Percentiles rank a stretch among this genome's conserved stretches.
These are phyloP conservation scores for Glonium stellatum DNA, from an alignment of 495 filamentous ascomycete genomes.

Conservation along the genomic window DNA sequence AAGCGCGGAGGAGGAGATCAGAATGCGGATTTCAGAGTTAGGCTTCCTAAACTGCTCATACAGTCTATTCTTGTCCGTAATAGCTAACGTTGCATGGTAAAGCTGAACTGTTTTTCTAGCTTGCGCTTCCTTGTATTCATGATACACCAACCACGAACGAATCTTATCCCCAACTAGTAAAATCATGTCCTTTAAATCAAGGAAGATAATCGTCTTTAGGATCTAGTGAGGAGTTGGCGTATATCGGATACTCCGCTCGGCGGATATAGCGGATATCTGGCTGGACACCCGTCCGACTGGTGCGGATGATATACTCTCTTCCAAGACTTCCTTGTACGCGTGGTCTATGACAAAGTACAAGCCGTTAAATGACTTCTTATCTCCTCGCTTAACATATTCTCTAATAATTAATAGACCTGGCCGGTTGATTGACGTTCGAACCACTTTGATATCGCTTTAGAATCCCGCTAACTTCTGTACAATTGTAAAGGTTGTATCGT, in stretches of 20 bases:
- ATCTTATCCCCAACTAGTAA: background rate
- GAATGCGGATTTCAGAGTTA: background rate
- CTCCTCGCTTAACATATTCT: background rate
- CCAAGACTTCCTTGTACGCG: background rate
- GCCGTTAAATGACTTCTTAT: background rate
- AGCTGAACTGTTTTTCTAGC: background rate
- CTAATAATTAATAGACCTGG: background rate
- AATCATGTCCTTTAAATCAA: background rate
- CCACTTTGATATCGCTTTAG: background rate
- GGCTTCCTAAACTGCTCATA: background rate
- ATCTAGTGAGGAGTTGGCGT: background rate
- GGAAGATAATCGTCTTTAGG: background rate
- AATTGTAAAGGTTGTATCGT: background rate
- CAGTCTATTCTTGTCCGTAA: background rate
- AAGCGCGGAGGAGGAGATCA: background rate
- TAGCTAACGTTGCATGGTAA: background rate
- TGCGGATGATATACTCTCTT: background rate
- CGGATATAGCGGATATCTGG: background rate
- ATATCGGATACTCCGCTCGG: background rate
- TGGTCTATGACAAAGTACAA: background rate
- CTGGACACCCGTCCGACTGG: background rate
- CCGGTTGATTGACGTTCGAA: background rate
- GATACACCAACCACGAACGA: background rate
- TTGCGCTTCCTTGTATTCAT: background rate
- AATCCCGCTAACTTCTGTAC: background rate